phyloP scores from a whole-genome alignment of 805 yeast species.

The Pichia ethanolica region DNA sequence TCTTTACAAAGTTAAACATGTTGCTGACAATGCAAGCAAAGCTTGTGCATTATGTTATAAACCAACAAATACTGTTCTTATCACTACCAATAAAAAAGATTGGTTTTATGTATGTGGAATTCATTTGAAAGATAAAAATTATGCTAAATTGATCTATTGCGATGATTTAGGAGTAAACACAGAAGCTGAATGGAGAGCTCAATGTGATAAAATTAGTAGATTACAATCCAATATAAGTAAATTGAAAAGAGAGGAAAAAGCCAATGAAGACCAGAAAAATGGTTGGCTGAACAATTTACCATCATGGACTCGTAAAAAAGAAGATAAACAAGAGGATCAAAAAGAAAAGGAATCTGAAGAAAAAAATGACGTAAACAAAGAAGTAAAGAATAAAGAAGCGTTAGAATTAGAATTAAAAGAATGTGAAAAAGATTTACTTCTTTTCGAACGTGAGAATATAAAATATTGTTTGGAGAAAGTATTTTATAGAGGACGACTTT shows the following conservation, averaged over 20 bases:
- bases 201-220: not conserved
- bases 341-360: not conserved
- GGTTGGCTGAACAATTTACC: not conserved
- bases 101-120: constrained; percentile 45
- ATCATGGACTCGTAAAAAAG: not conserved
- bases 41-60: constrained; percentile 47
- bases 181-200: constrained; percentile 6
- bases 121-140: constrained; percentile 41
- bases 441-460: constrained; percentile 21
- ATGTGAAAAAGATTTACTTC: constrained; percentile 18
- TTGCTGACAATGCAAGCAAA: constrained; percentile 33
- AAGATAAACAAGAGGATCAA: not conserved
- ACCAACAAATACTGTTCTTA: constrained; percentile 38
- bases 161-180: constrained; percentile 8
- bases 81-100: constrained; percentile 37
- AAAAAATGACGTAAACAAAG: not conserved
- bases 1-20: constrained; percentile 28
- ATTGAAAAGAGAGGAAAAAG: not conserved
- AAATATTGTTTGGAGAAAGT: constrained; percentile 33
- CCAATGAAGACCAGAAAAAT: not conserved
- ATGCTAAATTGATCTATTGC: constrained; percentile 32
- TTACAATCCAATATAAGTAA: not conserved
- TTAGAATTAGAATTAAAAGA: constrained; percentile 4
- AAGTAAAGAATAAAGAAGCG: constrained; percentile 7
- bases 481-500: constrained; percentile 36